phyloP scores from a whole-genome alignment of 1,284 basidiomycete species.

The Rhodotorula sp. region DNA sequence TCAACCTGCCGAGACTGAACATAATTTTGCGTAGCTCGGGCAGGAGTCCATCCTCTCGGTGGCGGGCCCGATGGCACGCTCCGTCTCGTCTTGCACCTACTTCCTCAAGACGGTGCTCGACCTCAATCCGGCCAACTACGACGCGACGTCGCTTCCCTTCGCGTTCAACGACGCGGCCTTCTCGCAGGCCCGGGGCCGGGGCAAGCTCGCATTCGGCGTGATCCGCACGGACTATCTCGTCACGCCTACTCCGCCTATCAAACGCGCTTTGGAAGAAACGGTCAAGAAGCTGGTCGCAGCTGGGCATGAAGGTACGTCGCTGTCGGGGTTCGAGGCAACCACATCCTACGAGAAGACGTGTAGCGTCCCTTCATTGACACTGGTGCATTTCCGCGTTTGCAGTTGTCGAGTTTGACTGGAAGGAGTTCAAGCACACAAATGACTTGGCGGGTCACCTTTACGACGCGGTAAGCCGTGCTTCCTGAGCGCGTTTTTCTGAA shows the following conservation, averaged over 20 bases:
- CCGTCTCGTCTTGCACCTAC: constrained; percentile 48
- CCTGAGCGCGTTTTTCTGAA: neutral
- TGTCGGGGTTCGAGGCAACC: neutral
- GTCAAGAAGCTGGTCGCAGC: constrained; percentile 43
- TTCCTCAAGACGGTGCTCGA: constrained; percentile 48
- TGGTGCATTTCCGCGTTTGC: constrained; percentile 60
- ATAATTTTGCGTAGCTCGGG: neutral
- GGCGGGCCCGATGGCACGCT: constrained; percentile 49
- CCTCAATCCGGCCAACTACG: constrained; percentile 48
- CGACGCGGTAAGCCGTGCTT: constrained; percentile 18
- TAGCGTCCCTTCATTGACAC: constrained; percentile 45
- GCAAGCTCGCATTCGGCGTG: constrained; percentile 47
- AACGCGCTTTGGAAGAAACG: constrained; percentile 48
- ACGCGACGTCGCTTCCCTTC: constrained; percentile 43
- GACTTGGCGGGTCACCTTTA: constrained; percentile 34
- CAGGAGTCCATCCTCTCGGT: constrained; percentile 48
- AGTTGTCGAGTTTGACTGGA: constrained; percentile 20
- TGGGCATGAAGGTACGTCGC: constrained; percentile 15
- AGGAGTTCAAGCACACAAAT: constrained; percentile 46
- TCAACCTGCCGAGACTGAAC: neutral
- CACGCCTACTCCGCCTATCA: constrained; percentile 50
- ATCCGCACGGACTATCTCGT: constrained; percentile 53
- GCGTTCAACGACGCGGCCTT: neutral
- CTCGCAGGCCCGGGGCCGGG: constrained; percentile 41
- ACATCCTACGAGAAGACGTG: too few species aligned